Conservation (phyloP, 805 yeast genomes). For the Candida argentea region DNA sequence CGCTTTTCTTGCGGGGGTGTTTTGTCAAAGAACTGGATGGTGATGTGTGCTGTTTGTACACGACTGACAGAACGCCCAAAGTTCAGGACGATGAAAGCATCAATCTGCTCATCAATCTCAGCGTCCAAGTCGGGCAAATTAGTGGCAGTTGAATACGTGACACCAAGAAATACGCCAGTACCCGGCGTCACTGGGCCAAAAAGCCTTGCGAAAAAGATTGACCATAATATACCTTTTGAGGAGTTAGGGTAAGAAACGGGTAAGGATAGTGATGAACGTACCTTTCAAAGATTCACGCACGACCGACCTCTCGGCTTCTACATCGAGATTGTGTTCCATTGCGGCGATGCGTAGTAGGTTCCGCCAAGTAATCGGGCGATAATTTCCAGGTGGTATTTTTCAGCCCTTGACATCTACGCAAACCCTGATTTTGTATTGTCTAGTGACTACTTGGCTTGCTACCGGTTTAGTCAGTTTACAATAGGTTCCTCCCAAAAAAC, state of each 20-base stretch:
- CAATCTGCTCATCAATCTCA: constrained; percentile 26
- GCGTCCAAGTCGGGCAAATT: constrained; percentile 41
- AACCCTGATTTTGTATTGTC: too few species aligned
- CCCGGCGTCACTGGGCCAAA: constrained; percentile 56
- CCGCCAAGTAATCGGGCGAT: too few species aligned
- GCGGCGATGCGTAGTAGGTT: too few species aligned
- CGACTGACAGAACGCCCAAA: constrained; percentile 12
- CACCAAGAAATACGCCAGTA: constrained; percentile 43
- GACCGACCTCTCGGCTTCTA: constrained; percentile 43
- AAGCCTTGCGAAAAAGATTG: constrained; percentile 58
- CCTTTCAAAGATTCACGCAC: constrained; percentile 47
- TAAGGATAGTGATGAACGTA: constrained; percentile 12
- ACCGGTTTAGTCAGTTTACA: too few species aligned
- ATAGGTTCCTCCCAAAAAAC: too few species aligned
- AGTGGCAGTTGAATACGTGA: constrained; percentile 46
- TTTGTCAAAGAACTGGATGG: constrained; percentile 30
- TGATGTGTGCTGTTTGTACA: constrained; percentile 20
- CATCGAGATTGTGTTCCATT: constrained; percentile 39
- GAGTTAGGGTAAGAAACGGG: background rate
- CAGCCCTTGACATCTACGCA: too few species aligned
- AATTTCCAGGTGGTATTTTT: too few species aligned
- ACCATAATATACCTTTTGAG: constrained; percentile 44
- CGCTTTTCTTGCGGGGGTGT: constrained; percentile 26
- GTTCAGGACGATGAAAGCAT: constrained; percentile 19
- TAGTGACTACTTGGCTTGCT: too few species aligned